A percentile compares a stretch with the other conserved stretches of the same genome.
Evolutionary conservation across 1,139 yeast species (phyloP).

Genomic region (Entelexis paramagnoliae): DNA sequence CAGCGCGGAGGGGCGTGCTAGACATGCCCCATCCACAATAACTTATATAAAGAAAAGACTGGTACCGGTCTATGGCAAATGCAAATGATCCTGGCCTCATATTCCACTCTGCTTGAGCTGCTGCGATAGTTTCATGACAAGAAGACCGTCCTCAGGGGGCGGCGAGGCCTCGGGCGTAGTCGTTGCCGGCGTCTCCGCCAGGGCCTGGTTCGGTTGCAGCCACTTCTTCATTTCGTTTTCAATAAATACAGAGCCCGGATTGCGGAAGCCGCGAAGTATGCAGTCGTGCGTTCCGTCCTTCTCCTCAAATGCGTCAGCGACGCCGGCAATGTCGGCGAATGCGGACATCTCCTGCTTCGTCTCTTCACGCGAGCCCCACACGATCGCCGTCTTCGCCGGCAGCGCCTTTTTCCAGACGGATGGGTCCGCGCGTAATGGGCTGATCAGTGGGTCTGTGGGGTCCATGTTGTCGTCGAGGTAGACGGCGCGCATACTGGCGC

Average conservation of each 20-base stretch:
- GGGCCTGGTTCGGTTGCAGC: conserved; percentile 1
- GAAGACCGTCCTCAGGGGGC: background rate
- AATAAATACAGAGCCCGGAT: conserved; percentile 14
- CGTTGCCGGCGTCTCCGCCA: background rate
- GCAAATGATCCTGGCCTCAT: background rate
- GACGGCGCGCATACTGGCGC: conserved; percentile 14
- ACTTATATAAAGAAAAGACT: too few species aligned
- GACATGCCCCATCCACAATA: too few species aligned
- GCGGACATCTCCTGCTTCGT: conserved; percentile 29
- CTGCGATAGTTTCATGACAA: background rate
- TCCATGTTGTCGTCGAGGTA: conserved; percentile 9
- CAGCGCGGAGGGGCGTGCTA: too few species aligned
- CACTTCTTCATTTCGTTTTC: conserved; percentile 3
- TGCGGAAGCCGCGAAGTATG: conserved; percentile 15
- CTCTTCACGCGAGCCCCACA: conserved; percentile 38
- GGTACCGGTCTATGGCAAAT: too few species aligned
- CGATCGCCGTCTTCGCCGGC: conserved; percentile 29
- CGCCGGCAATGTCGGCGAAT: conserved; percentile 14
- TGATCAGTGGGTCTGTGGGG: conserved; percentile 11
- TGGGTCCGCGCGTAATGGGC: conserved; percentile 15
- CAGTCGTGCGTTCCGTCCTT: conserved; percentile 20
- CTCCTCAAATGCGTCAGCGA: conserved; percentile 18
- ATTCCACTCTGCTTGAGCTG: background rate
- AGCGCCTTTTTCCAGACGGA: conserved; percentile 32
- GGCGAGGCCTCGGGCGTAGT: background rate